Base-by-base conservation (phyloP, 2,329 filamentous ascomycete species). In the Onygenales sp. region DNA sequence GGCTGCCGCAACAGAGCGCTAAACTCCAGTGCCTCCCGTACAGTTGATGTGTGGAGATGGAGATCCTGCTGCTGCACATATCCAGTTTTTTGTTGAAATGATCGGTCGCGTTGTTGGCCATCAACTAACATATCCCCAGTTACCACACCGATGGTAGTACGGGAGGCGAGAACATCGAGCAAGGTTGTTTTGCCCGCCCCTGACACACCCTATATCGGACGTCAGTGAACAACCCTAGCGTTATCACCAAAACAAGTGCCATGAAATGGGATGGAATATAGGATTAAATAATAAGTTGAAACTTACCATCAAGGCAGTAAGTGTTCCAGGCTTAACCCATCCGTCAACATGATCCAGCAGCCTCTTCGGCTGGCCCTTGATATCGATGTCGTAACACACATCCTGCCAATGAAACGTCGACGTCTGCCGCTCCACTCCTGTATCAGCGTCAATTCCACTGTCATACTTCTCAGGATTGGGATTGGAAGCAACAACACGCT, bases 151-250 rank as follows among this genome's bases (percentile, higher is more conserved):
- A 92, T 91, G 0, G 87, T 90, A 6, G 86, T 86, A 66, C 91
- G 85, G 54, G 86, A 87, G 45, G 91, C 91, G 58, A 96, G 77
- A 37, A 87, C 87, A 70, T 95, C 88, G 37, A 96, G 74, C 31
- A 96, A 79, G 1, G 90, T 95, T 0, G 91, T 95, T 70, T 95
- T 96, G 54, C 91, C 91, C 14, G 91, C 91, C 60, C 91, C 90
- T 31, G 86, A 89, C 5, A 91, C 88, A 72, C 89, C 79, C 74
- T 56, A 82, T 74, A 8, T 85, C 67, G 3, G 85, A 65, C 10
- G 11, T 44, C 10, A n/a, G 13, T 14, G 11, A 44, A 11, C 14
- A 14, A 40, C 95, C 0, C 89, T 95, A 55, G 95, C 76, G 3
- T 5, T 27, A 27, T 27, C 21, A 5, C 21, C 4, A 27, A 27